Conservation (phyloP, 1,139 yeast species). For the Yamadazyma dendronema region DNA sequence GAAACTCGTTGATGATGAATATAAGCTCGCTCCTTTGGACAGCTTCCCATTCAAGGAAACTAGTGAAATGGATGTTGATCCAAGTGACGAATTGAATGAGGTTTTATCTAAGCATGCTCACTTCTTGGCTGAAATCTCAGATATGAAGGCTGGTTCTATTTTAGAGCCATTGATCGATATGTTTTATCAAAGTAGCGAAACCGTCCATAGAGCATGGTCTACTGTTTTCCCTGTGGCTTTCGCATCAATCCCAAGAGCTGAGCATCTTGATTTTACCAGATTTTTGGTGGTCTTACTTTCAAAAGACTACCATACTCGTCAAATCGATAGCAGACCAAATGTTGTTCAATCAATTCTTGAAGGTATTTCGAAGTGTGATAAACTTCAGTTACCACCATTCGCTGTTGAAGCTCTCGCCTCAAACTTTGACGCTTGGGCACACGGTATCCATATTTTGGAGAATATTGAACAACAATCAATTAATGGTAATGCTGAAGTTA, state of each 20-base stretch:
- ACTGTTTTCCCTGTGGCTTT: slow-evolving; percentile 80
- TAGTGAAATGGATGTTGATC: slow-evolving; percentile 29
- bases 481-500: slow-evolving; percentile 68
- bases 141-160: slow-evolving; percentile 56
- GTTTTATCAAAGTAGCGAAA: slow-evolving; percentile 77
- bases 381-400: slow-evolving; percentile 89
- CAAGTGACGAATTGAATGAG: slow-evolving; percentile 20
- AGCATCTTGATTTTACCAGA: slow-evolving; percentile 79
- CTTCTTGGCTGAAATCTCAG: slow-evolving; percentile 47
- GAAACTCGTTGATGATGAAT: slow-evolving; percentile 46
- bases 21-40: slow-evolving; percentile 54
- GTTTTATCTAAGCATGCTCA: slow-evolving; percentile 50
- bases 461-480: slow-evolving; percentile 66
- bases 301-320: slow-evolving; percentile 88
- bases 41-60: slow-evolving; percentile 38
- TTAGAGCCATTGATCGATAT: slow-evolving; percentile 74
- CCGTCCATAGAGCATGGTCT: slow-evolving; percentile 85
- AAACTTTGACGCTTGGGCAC: slow-evolving; percentile 90
- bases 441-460: slow-evolving; percentile 80
- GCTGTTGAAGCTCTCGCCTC: slow-evolving; percentile 85
- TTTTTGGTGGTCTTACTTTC: slow-evolving; percentile 76
- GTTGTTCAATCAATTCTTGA: slow-evolving; percentile 82
- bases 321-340: slow-evolving; percentile 82
- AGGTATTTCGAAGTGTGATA: slow-evolving; percentile 73
- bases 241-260: slow-evolving; percentile 69